Conservation (phyloP, 148 eudicot species). For the Pouteria glomerata region DNA sequence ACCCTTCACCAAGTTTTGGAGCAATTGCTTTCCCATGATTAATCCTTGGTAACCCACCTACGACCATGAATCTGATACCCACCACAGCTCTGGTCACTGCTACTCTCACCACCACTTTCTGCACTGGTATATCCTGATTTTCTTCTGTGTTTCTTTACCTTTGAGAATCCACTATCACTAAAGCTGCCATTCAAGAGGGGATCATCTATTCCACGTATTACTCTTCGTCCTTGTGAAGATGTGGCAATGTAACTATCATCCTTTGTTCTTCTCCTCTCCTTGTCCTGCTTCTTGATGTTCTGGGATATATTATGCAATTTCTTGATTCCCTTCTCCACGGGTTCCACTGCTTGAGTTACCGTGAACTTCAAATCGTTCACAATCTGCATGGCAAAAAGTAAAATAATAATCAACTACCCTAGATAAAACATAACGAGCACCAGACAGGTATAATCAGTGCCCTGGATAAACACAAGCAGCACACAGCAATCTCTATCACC, state of each 20-base stretch:
- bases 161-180: slow-evolving; percentile 66
- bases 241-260: slow-evolving; percentile 70
- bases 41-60: slow-evolving; percentile 90
- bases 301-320: slow-evolving; percentile 74
- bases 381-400: slow-evolving; percentile 46
- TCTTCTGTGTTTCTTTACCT: slow-evolving; percentile 53
- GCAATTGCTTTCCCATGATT: background rate
- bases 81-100: slow-evolving; percentile 67
- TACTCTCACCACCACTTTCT: slow-evolving; percentile 98
- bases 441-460: too few species aligned
- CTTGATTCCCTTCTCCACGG: slow-evolving; percentile 86
- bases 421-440: too few species aligned
- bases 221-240: slow-evolving; percentile 46
- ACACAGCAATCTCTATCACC: too few species aligned
- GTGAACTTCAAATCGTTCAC: slow-evolving; percentile 88
- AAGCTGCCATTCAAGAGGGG: slow-evolving; percentile 85
- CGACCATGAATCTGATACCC: slow-evolving; percentile 70
- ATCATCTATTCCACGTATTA: slow-evolving; percentile 90
- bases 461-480: too few species aligned
- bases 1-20: background rate
- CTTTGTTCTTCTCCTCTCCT: slow-evolving; percentile 60
- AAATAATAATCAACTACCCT: too few species aligned
- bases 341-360: slow-evolving; percentile 87
- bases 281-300: slow-evolving; percentile 79
- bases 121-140: slow-evolving; percentile 80